phyloP scores from a whole-genome alignment of 2,329 filamentous ascomycete species.

The Clonostachys rosea region DNA sequence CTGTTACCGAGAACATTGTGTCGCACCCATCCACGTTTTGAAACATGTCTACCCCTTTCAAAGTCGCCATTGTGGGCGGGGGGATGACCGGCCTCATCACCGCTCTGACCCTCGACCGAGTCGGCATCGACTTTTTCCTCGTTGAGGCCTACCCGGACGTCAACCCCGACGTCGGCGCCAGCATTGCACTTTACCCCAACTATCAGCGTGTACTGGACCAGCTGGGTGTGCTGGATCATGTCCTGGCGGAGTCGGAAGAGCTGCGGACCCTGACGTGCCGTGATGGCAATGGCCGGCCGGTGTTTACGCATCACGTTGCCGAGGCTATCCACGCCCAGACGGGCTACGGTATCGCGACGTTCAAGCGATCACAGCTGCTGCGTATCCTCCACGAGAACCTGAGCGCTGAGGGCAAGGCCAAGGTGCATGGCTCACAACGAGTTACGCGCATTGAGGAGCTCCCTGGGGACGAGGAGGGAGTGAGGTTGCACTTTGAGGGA shows the following conservation, averaged over 20 bases:
- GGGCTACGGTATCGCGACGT: background rate
- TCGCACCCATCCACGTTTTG: no score
- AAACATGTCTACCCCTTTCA: background rate
- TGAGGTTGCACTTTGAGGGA: background rate
- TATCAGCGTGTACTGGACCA: background rate
- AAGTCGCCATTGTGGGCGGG: conserved; percentile 4
- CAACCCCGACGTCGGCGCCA: background rate
- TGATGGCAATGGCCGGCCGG: background rate
- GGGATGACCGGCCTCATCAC: conserved; percentile 3
- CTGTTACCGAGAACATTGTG: no score
- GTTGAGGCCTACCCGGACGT: conserved; percentile 1
- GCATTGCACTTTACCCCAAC: background rate
- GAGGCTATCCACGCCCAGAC: background rate
- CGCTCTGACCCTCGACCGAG: background rate
- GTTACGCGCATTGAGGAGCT: background rate
- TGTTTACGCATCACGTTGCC: background rate
- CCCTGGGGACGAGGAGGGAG: background rate
- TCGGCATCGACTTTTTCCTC: background rate
- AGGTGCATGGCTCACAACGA: background rate
- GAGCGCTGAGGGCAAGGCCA: background rate
- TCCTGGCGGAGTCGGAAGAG: background rate
- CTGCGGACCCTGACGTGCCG: background rate
- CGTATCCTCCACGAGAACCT: background rate
- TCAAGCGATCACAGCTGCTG: background rate
- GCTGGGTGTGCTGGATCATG: background rate